Evolutionary conservation across 2,329 filamentous ascomycete genomes (phyloP), one percentile per base, ranked within the genome.

Genomic region (Fusarium citri): DNA sequence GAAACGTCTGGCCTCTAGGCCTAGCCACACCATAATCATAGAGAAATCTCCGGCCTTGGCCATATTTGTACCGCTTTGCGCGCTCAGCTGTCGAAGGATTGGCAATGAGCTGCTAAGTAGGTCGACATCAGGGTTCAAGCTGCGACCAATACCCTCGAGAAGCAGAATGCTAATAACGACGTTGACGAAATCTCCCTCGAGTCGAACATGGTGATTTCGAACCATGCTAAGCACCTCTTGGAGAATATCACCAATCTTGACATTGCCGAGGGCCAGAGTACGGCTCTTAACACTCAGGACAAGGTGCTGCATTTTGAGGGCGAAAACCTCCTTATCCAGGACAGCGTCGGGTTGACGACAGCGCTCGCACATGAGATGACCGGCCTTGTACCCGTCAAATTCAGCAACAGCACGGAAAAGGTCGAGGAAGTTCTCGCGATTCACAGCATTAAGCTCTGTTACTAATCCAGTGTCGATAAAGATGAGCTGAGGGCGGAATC

Each of bases 181-280:
- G 77, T 99, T 99, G 77, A 99, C 94, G 77, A 98, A 99, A 78
- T 99, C 96, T 11, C 96, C 96, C 80, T 99, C 96, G 53, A 99
- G 87, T 11, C 96, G 88, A 6, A 99, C 96, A 77, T 99, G 96
- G 78, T 99, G 96, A 12, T 85, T 84, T 58, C 96, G 89, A 30
- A 99, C 96, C 94, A 99, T 98, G 63, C 87, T 87, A 46, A 99
- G 84, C 0, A 98, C 96, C 73, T 97, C 88, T 76, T 96, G 94
- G 30, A 99, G 81, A 22, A 99, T 94, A 74, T 99, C 96, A 14
- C 96, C 96, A 68, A 99, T 98, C 82, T 94, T 97, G 81, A 99
- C 92, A 76, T 94, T 97, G 7, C 95, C 95, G 0, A 99, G 86
- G 0, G 96, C 94, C 59, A 99, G 91, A 0, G 96, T 99, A 43